Percentiles rank a stretch among this genome's conserved stretches.
These are phyloP conservation scores for Pelargonium australe DNA, from an alignment of 441 rosid species.

Conservation along the genomic window DNA sequence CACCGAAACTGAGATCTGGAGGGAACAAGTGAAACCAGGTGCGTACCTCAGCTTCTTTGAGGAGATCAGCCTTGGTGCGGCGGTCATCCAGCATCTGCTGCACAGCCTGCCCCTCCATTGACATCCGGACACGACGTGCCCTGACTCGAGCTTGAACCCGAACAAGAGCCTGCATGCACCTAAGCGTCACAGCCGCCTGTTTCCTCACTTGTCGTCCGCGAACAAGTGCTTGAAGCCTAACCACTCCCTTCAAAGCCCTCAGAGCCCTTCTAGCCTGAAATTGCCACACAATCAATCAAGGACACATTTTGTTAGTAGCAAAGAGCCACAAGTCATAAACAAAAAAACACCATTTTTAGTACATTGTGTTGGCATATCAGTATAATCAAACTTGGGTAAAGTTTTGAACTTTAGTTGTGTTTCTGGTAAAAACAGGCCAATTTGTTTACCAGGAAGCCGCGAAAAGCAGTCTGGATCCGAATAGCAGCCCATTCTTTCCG, in stretches of 20 bases:
- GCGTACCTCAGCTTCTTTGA: conserved; percentile 76
- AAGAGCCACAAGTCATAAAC: too few relatives aligned
- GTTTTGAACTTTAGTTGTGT: background rate
- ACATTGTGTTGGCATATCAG: background rate
- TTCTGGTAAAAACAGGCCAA: too few relatives aligned
- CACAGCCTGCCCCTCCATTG: conserved; percentile 77
- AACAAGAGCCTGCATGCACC: conserved; percentile 97
- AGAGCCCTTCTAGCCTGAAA: conserved; percentile 81
- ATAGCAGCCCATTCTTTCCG: conserved; percentile 84
- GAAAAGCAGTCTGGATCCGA: conserved; percentile 86
- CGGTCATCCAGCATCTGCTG: conserved; percentile 60
- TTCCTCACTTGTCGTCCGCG: conserved; percentile 96
- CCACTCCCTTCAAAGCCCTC: conserved; percentile 87
- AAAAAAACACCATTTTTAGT: background rate
- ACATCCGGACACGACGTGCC: conserved; percentile 85
- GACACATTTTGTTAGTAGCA: too few relatives aligned
- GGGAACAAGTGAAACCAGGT: too few relatives aligned
- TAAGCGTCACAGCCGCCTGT: conserved; percentile 86
- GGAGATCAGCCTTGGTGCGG: conserved; percentile 55
- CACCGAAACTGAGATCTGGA: too few relatives aligned
- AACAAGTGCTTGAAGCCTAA: conserved; percentile 87
- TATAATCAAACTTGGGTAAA: background rate
- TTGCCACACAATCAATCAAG: background rate
- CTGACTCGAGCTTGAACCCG: conserved; percentile 90
- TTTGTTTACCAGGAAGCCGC: conserved; percentile 71